phyloP scores from a whole-genome alignment of 768 basidiomycete genomes.

The Fomitopsis pulvina region DNA sequence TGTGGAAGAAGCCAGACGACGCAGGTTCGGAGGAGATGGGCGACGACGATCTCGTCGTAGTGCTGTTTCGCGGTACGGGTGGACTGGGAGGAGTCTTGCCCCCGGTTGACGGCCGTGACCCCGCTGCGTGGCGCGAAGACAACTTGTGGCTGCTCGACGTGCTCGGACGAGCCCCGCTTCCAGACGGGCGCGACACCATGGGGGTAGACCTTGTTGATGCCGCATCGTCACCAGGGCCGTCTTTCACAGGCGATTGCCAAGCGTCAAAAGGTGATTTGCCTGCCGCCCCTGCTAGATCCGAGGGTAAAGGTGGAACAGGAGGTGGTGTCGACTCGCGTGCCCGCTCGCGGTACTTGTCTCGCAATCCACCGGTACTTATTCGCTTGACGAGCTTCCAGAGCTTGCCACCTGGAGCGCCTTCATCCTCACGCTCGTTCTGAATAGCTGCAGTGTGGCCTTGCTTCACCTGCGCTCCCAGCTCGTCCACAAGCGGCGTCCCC shows the following conservation, averaged over 20 bases:
- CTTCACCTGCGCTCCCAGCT: constrained; percentile 6
- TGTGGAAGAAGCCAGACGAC: constrained; percentile 45
- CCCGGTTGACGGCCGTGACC: constrained; percentile 20
- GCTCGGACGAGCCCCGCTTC: constrained; percentile 20
- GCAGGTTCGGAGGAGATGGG: constrained; percentile 53
- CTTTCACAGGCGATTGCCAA: constrained; percentile 19
- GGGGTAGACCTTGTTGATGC: constrained; percentile 13
- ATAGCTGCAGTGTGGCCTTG: constrained; percentile 5
- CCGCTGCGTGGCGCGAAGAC: constrained; percentile 12
- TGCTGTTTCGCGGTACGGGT: constrained; percentile 31
- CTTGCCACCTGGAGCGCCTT: constrained; percentile 29
- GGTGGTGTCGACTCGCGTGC: constrained; percentile 29
- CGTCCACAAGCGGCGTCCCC: constrained; percentile 5
- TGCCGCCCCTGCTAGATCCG: constrained; percentile 25
- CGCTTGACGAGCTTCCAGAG: constrained; percentile 69
- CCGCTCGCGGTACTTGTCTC: constrained; percentile 42
- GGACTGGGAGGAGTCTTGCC: constrained; percentile 9
- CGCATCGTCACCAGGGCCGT: constrained; percentile 8
- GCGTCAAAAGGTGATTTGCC: constrained; percentile 12
- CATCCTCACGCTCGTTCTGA: constrained; percentile 20
- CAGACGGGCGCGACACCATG: constrained; percentile 20
- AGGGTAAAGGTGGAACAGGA: constrained; percentile 57
- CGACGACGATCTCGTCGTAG: constrained; percentile 53
- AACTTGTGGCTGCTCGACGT: constrained; percentile 12
- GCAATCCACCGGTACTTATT: constrained; percentile 56